Percentiles rank a stretch among this genome's conserved stretches.
Evolutionary conservation across 2,329 filamentous ascomycete species (phyloP).

Genomic region (Ascochyta pisi): DNA sequence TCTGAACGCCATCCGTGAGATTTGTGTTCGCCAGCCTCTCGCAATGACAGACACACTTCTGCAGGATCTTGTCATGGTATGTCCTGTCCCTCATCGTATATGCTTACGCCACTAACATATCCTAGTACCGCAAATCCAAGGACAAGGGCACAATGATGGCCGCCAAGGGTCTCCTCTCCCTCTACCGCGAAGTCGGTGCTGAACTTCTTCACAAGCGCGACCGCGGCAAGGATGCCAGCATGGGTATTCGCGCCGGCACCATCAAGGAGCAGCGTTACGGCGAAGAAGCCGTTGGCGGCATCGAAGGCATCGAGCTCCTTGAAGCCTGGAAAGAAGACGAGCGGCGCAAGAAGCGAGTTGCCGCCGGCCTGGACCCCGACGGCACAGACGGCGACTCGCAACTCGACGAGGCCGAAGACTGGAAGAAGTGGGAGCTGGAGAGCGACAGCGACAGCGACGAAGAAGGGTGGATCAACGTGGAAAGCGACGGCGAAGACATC

Average conservation of each 20-base stretch:
- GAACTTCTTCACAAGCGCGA: constrained; percentile 89
- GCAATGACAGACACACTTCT: constrained; percentile 96
- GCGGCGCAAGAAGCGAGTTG: constrained; percentile 73
- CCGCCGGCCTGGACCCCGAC: constrained; percentile 69
- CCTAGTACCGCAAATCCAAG: constrained; percentile 85
- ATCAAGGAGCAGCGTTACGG: constrained; percentile 80
- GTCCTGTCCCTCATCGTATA: neutral
- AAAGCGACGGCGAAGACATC: constrained; percentile 79
- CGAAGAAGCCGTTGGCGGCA: constrained; percentile 80
- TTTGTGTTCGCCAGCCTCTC: constrained; percentile 90
- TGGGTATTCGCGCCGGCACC: constrained; percentile 78
- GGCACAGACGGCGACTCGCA: constrained; percentile 67
- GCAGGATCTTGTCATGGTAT: constrained; percentile 83
- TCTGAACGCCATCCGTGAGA: constrained; percentile 92
- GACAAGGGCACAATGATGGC: constrained; percentile 99
- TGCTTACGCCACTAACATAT: constrained; percentile 6
- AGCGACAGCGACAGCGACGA: constrained; percentile 66
- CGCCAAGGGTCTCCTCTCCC: constrained; percentile 84
- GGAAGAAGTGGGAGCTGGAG: constrained; percentile 67
- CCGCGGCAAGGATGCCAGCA: constrained; percentile 87
- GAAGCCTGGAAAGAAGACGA: constrained; percentile 95
- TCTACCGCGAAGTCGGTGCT: constrained; percentile 90
- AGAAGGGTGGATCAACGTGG: constrained; percentile 91
- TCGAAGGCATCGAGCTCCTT: constrained; percentile 90
- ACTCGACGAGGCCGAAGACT: constrained; percentile 64